These are phyloP conservation scores for Ogataea salicorniae DNA, from an alignment of 805 yeast species.

Conservation along the genomic window DNA sequence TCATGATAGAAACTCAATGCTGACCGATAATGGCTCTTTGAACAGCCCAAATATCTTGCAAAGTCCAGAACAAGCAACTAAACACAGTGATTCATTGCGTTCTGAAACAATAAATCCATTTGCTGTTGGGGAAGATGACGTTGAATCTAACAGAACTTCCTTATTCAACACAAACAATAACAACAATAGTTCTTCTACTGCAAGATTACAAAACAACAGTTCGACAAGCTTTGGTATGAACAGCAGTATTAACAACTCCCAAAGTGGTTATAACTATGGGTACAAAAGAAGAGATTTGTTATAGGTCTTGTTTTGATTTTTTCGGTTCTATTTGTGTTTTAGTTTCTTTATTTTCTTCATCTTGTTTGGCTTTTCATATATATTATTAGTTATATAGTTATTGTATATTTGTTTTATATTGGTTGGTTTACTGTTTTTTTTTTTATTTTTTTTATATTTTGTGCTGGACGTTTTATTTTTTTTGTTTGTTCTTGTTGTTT, in stretches of 20 bases:
- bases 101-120: constrained; percentile 16
- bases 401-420: too few relatives aligned
- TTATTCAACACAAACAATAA: background rate
- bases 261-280: constrained; percentile 1
- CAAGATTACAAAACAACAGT: background rate
- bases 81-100: constrained; percentile 14
- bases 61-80: constrained; percentile 19
- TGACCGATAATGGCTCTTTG: constrained; percentile 20
- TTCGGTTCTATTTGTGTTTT: background rate
- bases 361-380: too few relatives aligned
- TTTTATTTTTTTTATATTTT: background rate
- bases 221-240: too few relatives aligned
- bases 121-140: constrained; percentile 13
- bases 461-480: background rate
- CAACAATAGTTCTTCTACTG: background rate
- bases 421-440: too few relatives aligned
- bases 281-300: constrained; percentile 16
- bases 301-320: background rate
- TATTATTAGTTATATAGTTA: too few relatives aligned
- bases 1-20: constrained; percentile 40
- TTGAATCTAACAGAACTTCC: constrained; percentile 12
- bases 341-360: background rate
- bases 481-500: background rate
- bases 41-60: constrained; percentile 23
- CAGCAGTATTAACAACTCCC: background rate